Percentiles rank a stretch among this genome's conserved stretches.
Evolutionary conservation across 2,329 filamentous ascomycete genomes (phyloP).

Genomic region (Cadophora sp.): DNA sequence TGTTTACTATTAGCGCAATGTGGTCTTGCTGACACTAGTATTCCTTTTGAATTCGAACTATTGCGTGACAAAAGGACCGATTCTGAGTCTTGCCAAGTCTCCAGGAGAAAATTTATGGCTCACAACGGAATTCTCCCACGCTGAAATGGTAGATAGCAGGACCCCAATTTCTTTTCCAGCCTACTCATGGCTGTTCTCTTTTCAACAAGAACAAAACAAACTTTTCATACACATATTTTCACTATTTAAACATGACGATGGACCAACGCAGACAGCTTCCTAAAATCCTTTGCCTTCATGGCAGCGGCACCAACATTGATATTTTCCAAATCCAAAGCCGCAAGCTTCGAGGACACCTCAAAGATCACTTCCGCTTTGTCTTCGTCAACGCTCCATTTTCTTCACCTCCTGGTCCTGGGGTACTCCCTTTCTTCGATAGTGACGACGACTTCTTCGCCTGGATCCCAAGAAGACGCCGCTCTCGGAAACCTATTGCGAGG

Average conservation of each 20-base stretch:
- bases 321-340: slow-evolving; percentile 31
- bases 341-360: slow-evolving; percentile 25
- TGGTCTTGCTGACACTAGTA: neutral
- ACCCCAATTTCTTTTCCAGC: neutral
- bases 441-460: slow-evolving; percentile 30
- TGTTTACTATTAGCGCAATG: neutral
- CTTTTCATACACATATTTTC: neutral
- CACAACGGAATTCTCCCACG: neutral
- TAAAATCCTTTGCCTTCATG: slow-evolving; percentile 29
- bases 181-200: neutral
- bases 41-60: neutral
- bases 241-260: neutral
- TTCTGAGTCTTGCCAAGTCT: neutral
- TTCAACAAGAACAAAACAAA: neutral
- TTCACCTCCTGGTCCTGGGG: slow-evolving; percentile 26
- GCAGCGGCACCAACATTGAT: slow-evolving; percentile 22
- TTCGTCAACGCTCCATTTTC: slow-evolving; percentile 29
- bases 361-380: slow-evolving; percentile 26
- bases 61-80: neutral
- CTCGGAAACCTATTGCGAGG: neutral
- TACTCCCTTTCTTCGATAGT: slow-evolving; percentile 32
- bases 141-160: neutral
- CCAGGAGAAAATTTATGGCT: neutral
- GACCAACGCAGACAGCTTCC: slow-evolving; percentile 16
- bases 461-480: slow-evolving; percentile 4